Evolutionary conservation across 1,284 basidiomycete species (phyloP).

Genomic region (Ganoderma sp.): DNA sequence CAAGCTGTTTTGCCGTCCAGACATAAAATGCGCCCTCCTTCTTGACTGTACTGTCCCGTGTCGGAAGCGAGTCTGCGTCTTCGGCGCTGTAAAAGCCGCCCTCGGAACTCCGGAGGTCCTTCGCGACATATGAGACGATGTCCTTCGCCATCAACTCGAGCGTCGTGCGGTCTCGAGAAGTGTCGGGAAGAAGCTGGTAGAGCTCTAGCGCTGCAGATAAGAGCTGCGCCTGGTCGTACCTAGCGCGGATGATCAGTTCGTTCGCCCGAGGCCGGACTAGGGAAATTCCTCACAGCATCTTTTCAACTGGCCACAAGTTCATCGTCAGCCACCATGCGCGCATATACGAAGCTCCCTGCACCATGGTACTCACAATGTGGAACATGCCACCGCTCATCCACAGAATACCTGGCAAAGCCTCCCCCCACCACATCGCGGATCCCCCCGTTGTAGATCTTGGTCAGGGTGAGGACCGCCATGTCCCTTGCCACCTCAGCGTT

Average conservation of each 20-base stretch:
- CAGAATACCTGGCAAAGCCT: constrained; percentile 51
- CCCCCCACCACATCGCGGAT: constrained; percentile 53
- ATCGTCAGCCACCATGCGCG: neutral
- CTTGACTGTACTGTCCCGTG: constrained; percentile 37
- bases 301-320: constrained; percentile 41
- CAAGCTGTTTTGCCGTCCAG: constrained; percentile 47
- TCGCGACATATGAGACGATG: constrained; percentile 46
- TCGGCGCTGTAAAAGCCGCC: constrained; percentile 52
- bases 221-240: constrained; percentile 51
- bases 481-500: constrained; percentile 32
- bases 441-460: constrained; percentile 48
- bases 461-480: constrained; percentile 38
- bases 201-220: constrained; percentile 36
- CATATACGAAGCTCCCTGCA: neutral
- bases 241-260: constrained; percentile 2
- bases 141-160: constrained; percentile 35
- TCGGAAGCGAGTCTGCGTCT: constrained; percentile 50
- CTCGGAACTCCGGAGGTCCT: constrained; percentile 43
- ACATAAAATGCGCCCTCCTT: constrained; percentile 55
- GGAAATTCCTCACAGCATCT: constrained; percentile 46
- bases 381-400: constrained; percentile 51
- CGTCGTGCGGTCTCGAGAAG: constrained; percentile 36
- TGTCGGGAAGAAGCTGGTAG: constrained; percentile 36
- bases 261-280: too few species aligned
- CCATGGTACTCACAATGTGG: constrained; percentile 44